Percentiles rank a stretch among this genome's conserved stretches.
These are phyloP conservation scores for Xylariaceae sp. DNA, from an alignment of 2,329 filamentous ascomycete genomes.

Conservation along the genomic window DNA sequence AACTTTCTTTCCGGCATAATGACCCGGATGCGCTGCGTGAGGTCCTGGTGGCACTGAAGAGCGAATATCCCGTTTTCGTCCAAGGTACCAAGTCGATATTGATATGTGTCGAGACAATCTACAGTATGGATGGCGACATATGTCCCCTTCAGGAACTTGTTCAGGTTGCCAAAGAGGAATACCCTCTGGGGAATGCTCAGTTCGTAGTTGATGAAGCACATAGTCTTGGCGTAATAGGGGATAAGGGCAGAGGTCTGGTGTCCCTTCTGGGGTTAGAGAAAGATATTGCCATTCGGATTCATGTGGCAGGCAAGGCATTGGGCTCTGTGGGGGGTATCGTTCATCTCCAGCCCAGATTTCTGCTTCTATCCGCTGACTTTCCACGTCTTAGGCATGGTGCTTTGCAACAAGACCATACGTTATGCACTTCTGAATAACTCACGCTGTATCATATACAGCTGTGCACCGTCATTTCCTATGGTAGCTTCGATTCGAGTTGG, in stretches of 20 bases:
- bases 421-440: slow-evolving; percentile 19
- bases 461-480: slow-evolving; percentile 37
- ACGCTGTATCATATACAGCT: slow-evolving; percentile 39
- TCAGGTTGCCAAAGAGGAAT: slow-evolving; percentile 32
- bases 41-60: slow-evolving; percentile 30
- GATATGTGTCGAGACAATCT: slow-evolving; percentile 39
- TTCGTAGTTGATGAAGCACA: slow-evolving; percentile 57
- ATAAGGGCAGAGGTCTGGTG: slow-evolving; percentile 46
- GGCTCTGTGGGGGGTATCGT: slow-evolving; percentile 32
- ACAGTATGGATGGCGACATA: slow-evolving; percentile 47
- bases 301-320: slow-evolving; percentile 52
- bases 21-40: slow-evolving; percentile 34
- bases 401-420: slow-evolving; percentile 15
- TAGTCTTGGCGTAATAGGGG: slow-evolving; percentile 47
- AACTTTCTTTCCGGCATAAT: slow-evolving; percentile 44
- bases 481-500: slow-evolving; percentile 36
- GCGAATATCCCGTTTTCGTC: slow-evolving; percentile 27
- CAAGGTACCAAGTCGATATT: slow-evolving; percentile 33
- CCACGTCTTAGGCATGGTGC: slow-evolving; percentile 18
- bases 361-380: neutral
- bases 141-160: slow-evolving; percentile 37
- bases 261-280: slow-evolving; percentile 46
- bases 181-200: slow-evolving; percentile 37
- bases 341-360: neutral
- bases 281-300: slow-evolving; percentile 45